Evolutionary conservation across 2,329 filamentous ascomycete genomes (phyloP).

Genomic region (Stagonosporopsis vannaccii): DNA sequence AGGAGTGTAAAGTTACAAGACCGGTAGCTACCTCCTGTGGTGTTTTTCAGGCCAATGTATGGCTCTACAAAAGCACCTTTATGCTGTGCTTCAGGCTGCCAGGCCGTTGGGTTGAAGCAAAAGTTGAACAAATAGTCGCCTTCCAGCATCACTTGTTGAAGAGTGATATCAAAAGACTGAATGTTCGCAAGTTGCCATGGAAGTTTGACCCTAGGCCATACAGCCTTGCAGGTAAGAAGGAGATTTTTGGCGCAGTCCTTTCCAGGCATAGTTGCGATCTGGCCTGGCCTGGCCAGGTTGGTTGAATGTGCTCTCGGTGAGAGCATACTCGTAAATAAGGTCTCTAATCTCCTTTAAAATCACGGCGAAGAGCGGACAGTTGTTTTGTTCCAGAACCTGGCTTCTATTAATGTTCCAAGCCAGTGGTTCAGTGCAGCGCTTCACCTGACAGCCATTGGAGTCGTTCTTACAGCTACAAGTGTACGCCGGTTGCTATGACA

Average conservation of each 20-base stretch:
- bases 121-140: conserved; percentile 1
- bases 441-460: neutral
- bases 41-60: neutral
- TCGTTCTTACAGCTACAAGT: neutral
- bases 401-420: conserved; percentile 24
- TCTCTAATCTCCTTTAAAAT: conserved; percentile 29
- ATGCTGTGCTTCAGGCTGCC: conserved; percentile 14
- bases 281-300: too few relatives aligned
- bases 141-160: conserved; percentile 24
- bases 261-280: neutral
- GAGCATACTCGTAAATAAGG: conserved; percentile 25
- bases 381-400: conserved; percentile 10
- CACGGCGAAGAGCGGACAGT: conserved; percentile 19
- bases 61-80: conserved; percentile 21
- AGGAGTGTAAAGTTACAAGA: conserved; percentile 17
- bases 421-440: conserved; percentile 22
- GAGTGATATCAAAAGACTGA: conserved; percentile 23
- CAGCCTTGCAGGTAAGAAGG: conserved; percentile 27
- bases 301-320: conserved; percentile 10
- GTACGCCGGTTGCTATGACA: neutral
- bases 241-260: conserved; percentile 20
- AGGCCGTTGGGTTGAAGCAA: conserved; percentile 3
- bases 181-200: conserved; percentile 30
- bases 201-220: conserved; percentile 15
- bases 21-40: neutral